Conservation (phyloP, 1,284 basidiomycete genomes). For the Cutaneotrichosporon arboriforme region DNA sequence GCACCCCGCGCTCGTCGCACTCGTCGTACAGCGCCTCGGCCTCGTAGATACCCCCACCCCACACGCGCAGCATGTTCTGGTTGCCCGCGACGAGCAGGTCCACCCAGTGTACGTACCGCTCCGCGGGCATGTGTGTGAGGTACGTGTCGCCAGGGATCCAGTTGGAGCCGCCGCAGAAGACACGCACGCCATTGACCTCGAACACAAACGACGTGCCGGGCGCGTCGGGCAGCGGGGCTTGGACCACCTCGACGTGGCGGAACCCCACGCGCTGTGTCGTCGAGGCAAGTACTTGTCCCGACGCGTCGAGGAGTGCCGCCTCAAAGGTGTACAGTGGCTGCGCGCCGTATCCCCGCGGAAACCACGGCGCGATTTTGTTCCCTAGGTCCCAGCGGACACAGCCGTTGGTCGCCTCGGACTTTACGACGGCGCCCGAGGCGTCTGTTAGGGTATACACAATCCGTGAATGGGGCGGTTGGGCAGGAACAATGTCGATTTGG, state of each 20-base stretch:
- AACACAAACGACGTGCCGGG: constrained; percentile 77
- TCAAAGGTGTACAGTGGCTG: constrained; percentile 69
- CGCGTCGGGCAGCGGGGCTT: constrained; percentile 54
- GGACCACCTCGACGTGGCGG: constrained; percentile 65
- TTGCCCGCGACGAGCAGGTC: constrained; percentile 51
- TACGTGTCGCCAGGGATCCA: constrained; percentile 91
- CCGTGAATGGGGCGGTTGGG: constrained; percentile 2
- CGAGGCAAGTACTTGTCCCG: constrained; percentile 20
- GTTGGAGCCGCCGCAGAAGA: constrained; percentile 89
- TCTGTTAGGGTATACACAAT: constrained; percentile 13
- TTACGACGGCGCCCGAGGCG: constrained; percentile 20
- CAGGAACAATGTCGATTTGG: constrained; percentile 8
- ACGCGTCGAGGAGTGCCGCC: constrained; percentile 50
- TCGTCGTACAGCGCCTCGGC: constrained; percentile 51
- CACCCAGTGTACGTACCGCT: constrained; percentile 51
- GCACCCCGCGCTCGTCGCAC: constrained; percentile 62
- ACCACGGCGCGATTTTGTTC: constrained; percentile 58
- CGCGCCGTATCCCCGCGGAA: constrained; percentile 69
- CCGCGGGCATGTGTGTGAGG: constrained; percentile 61
- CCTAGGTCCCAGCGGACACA: constrained; percentile 53
- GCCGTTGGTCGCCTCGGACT: constrained; percentile 40
- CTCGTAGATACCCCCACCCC: constrained; percentile 56
- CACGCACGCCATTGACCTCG: constrained; percentile 74
- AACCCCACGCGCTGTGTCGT: constrained; percentile 57
- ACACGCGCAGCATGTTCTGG: constrained; percentile 55